A percentile compares a stretch with the other conserved stretches of the same genome.
phyloP scores from a whole-genome alignment of 345 rosid genomes.

The Melaleuca alternifolia region DNA sequence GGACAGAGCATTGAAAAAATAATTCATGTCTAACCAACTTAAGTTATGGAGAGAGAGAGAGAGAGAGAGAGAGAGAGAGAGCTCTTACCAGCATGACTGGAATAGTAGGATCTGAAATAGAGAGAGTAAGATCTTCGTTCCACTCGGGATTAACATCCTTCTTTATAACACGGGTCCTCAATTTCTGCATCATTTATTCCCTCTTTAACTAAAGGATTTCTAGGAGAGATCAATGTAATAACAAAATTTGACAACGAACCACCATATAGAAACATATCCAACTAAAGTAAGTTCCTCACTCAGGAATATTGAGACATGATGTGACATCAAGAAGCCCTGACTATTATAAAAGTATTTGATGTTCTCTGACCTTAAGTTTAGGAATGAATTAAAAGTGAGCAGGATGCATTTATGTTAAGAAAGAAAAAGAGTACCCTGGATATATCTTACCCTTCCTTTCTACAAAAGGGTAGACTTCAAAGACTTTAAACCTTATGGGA shows the following conservation, averaged over 20 bases:
- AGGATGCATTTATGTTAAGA: neutral
- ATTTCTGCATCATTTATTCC: conserved; percentile 32
- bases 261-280: neutral
- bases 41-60: neutral
- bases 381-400: neutral
- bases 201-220: neutral
- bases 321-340: neutral
- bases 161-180: conserved; percentile 79
- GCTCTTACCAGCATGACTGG: conserved; percentile 50
- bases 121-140: conserved; percentile 91
- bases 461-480: neutral
- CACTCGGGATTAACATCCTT: conserved; percentile 83
- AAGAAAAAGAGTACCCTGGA: neutral
- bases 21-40: neutral
- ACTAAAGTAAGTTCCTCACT: neutral
- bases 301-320: neutral
- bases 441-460: neutral
- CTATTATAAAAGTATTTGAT: neutral
- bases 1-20: neutral
- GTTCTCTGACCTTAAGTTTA: neutral
- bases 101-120: conserved; percentile 49
- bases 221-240: neutral
- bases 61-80: neutral
- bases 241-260: neutral
- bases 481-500: neutral